A percentile compares a stretch with the other conserved stretches of the same genome.
Conservation (phyloP, 2,329 filamentous ascomycete species). For the Davidsoniella australis region DNA sequence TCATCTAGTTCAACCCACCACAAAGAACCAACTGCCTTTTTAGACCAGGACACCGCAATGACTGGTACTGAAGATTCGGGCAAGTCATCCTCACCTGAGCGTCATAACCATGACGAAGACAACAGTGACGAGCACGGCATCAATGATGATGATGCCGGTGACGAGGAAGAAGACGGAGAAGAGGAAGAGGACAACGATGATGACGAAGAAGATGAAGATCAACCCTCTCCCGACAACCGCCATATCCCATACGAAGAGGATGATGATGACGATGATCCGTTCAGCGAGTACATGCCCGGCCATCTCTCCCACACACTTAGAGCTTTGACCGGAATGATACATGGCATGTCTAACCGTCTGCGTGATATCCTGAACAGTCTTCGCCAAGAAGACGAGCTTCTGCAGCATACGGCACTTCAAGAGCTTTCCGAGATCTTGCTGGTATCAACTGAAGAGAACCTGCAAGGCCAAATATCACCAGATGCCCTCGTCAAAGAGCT, state of each 20-base stretch:
- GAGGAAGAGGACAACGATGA: conserved; percentile 49
- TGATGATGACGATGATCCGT: conserved; percentile 49
- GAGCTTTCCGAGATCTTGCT: conserved; percentile 86
- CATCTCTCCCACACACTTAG: conserved; percentile 66
- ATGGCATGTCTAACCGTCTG: conserved; percentile 62
- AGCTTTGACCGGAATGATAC: conserved; percentile 83
- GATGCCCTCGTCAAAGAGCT: conserved; percentile 93
- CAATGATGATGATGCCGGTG: conserved; percentile 14
- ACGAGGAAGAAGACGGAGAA: conserved; percentile 39
- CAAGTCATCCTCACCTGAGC: conserved; percentile 24
- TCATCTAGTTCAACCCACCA: conserved; percentile 26
- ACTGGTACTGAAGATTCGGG: conserved; percentile 45
- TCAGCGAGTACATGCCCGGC: conserved; percentile 42
- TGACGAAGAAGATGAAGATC: conserved; percentile 44
- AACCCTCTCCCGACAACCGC: conserved; percentile 12
- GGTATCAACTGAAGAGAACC: conserved; percentile 89
- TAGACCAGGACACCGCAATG: conserved; percentile 53
- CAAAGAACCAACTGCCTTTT: conserved; percentile 34
- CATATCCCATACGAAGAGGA: conserved; percentile 26
- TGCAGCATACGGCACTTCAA: conserved; percentile 82
- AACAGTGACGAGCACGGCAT: conserved; percentile 3
- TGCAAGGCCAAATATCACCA: conserved; percentile 85
- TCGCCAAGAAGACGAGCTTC: conserved; percentile 68
- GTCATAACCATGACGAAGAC: conserved; percentile 15
- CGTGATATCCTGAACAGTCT: conserved; percentile 62